These are phyloP conservation scores for Phialophora verrucosa DNA, from an alignment of 2,329 filamentous ascomycete species.

Conservation along the genomic window DNA sequence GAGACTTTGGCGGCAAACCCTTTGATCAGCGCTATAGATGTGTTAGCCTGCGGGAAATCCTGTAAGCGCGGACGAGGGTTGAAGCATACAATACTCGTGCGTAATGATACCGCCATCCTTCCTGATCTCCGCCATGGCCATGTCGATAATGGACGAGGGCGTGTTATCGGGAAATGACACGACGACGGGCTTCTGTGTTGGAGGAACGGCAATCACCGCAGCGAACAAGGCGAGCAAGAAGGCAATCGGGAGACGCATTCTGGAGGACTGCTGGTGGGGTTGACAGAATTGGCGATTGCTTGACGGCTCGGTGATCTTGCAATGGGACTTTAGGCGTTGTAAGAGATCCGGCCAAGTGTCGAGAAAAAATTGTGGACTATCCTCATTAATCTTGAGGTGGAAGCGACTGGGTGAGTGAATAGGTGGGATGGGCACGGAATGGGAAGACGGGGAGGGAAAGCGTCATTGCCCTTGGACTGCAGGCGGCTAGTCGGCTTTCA, in stretches of 20 bases:
- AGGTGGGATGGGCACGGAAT: neutral
- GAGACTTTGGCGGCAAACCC: slow-evolving; percentile 79
- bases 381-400: neutral
- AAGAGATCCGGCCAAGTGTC: neutral
- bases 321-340: neutral
- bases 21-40: slow-evolving; percentile 56
- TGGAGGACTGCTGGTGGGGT: slow-evolving; percentile 34
- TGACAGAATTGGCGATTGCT: neutral
- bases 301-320: neutral
- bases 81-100: slow-evolving; percentile 74
- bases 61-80: neutral
- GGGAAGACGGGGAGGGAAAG: neutral
- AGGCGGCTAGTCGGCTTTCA: slow-evolving; percentile 13
- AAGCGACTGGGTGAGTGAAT: neutral
- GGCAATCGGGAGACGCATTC: slow-evolving; percentile 70
- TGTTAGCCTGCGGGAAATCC: slow-evolving; percentile 1
- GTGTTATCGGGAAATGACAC: slow-evolving; percentile 75
- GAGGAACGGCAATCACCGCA: slow-evolving; percentile 50
- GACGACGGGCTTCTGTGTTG: slow-evolving; percentile 72
- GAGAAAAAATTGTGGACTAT: neutral
- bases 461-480: neutral
- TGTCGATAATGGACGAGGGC: slow-evolving; percentile 68
- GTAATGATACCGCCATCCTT: slow-evolving; percentile 77
- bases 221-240: slow-evolving; percentile 66
- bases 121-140: slow-evolving; percentile 73